Evolutionary conservation across 2,329 filamentous ascomycete genomes (phyloP), one percentile per base, ranked within the genome.

Genomic region (Cephalotrichum gorgonifer): DNA sequence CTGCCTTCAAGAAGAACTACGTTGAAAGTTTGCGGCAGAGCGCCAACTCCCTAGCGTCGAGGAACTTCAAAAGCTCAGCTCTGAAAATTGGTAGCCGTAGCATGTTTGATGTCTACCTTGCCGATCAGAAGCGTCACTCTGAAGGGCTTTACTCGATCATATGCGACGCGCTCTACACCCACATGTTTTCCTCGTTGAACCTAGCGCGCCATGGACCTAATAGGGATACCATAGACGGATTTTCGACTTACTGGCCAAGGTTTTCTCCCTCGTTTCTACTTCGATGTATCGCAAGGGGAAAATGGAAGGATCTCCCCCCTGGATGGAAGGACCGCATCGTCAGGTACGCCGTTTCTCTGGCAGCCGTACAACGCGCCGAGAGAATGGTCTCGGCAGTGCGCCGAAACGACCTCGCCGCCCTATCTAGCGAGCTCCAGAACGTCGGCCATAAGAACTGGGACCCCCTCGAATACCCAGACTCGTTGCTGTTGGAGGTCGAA

Each of bases 401-500:
- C 1, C 44, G 39, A 15, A 31, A 50, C 2, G 65, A 62, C 17
- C 47, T 50, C 3, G 49, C 52, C 1, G 65, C 68, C 4, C 54
- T 78, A 0, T 33, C 65, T 0, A 62, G 55, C 9, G 76, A 78
- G 51, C 51, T 74, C 0, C 38, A 55, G 2, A 81, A 81, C 49
- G 15, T 53, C 0, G 81, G 80, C 0, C 79, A 82, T 52, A 54
- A 56, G 2, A 76, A 74, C 9, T 86, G 81, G 79, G 55, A 72
- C 6, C 72, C 75, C 0, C 9, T 57, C 0, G 52, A 74, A 0
- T 63, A 68, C 33, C 80, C 83, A 0, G 83, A 87, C 22, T 79
- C 69, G 51, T 64, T 88, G 0, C 62, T 88, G 0, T 51, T 88
- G 0, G 83, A 88, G 57, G 65, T 83, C 1, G 83, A 88, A 48